phyloP scores from a whole-genome alignment of 2,329 filamentous ascomycete species.

The Alternaria arbusti region DNA sequence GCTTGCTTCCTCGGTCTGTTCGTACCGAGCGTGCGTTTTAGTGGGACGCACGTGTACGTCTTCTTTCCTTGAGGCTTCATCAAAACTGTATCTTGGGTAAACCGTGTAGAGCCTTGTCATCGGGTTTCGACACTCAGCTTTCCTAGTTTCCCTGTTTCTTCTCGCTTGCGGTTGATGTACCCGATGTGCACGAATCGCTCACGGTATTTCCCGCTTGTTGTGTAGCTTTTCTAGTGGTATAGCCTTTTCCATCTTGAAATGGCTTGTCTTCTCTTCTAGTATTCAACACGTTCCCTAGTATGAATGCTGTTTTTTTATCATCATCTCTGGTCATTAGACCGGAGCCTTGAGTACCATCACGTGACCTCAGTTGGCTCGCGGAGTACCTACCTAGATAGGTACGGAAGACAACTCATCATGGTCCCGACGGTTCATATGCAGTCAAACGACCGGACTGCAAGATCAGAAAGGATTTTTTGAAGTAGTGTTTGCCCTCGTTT shows the following conservation, averaged over 20 bases:
- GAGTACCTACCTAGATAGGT: not conserved
- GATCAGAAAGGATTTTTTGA: not conserved
- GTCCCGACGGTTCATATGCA: not conserved
- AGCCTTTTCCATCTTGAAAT: not conserved
- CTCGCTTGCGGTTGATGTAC: not conserved
- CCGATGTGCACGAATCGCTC: not conserved
- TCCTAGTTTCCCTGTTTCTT: not conserved
- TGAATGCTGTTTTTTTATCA: not conserved
- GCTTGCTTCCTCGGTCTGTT: not conserved
- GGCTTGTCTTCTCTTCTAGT: not conserved
- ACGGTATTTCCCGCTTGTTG: not conserved
- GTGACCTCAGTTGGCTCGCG: not conserved
- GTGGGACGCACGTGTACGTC: not conserved
- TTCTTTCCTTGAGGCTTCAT: not conserved
- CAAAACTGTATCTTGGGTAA: not conserved
- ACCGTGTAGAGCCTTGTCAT: not conserved
- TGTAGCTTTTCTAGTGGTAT: not conserved
- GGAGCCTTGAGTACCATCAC: not conserved
- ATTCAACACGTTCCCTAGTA: not conserved
- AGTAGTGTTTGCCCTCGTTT: not conserved
- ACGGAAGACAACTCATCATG: accelerated
- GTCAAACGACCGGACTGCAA: not conserved
- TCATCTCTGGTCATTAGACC: not conserved
- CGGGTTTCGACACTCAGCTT: not conserved
- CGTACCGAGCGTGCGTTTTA: not conserved